Evolutionary conservation across 2,329 filamentous ascomycete species (phyloP).

Genomic region (Lizonia empirigonia): DNA sequence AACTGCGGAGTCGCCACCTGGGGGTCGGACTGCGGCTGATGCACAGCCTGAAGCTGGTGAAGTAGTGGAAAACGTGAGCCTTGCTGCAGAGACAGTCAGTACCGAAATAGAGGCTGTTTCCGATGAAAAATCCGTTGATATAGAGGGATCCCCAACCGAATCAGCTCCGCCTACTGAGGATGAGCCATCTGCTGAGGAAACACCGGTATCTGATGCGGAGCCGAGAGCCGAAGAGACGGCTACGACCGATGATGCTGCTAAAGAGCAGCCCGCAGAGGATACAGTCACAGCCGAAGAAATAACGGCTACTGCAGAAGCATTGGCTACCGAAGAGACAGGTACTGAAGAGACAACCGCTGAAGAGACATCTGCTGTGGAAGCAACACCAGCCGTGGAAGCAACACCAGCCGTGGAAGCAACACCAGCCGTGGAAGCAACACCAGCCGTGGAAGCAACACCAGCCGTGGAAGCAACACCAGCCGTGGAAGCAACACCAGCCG

Average conservation of each 20-base stretch:
- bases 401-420: neutral
- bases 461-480: neutral
- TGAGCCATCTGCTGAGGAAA: neutral
- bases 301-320: neutral
- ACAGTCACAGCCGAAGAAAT: neutral
- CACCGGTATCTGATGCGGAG: neutral
- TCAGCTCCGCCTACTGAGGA: neutral
- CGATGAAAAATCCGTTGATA: neutral
- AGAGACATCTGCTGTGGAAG: slow-evolving; percentile 5
- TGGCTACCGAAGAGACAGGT: neutral
- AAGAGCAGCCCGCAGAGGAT: neutral
- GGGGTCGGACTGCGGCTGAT: neutral
- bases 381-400: neutral
- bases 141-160: neutral
- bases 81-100: slow-evolving; percentile 3
- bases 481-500: neutral
- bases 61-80: neutral
- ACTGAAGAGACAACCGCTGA: neutral
- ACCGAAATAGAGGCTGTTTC: neutral
- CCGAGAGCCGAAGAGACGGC: neutral
- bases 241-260: neutral
- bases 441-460: neutral
- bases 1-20: neutral
- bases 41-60: neutral
- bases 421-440: neutral